Base-by-base conservation (phyloP, 768 basidiomycete genomes). In the Tephrocybe sp. region DNA sequence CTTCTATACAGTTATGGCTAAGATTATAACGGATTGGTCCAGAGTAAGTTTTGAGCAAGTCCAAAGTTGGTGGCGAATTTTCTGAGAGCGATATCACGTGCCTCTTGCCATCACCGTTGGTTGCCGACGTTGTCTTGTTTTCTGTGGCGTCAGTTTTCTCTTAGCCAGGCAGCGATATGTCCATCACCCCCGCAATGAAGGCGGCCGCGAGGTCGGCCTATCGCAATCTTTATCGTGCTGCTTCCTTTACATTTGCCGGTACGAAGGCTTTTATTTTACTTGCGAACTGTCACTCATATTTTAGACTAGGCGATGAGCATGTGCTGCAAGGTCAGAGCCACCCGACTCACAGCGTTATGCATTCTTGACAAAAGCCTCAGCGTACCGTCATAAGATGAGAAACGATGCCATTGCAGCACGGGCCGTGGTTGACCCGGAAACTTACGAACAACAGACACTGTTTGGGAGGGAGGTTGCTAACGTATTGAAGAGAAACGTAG, bases 401-500 rank as follows among this genome's bases (percentile, higher is more conserved):
- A 65, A 68, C 9, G 86, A 89, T 49, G 77, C 80, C 22, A 19
- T 78, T 19, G 70, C 70, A 13, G 68, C 68, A 24, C 66, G 65
- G 7, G 56, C 70, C 26, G 65, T 74, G 38, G 63, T 76, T 3
- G 79, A 85, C 53, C 64, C 77, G 5, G 65, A 65, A 28, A 64
- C 68, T 11, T 82, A 84, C 43, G 71, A 80, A 57, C 73, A 79
- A 46, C 79, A 80, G 50, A 76, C 79, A 5, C 73, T 75, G 44
- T 69, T 87, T 4, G 81, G 84, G 35, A 75, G 71, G 43, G 92
- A 97, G 35, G 74, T 94, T 36, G 89, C 93, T 4, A 62, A 72
- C 19, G 81, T 90, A 28, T 63, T 98, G 51, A 75, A 87, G 53
- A 81, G 72, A 64, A 98, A 98, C 64, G 75, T 98, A 36, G 93